Evolutionary conservation across 805 yeast genomes (phyloP).

Genomic region (Cyberlindnera samutprakarnensis): DNA sequence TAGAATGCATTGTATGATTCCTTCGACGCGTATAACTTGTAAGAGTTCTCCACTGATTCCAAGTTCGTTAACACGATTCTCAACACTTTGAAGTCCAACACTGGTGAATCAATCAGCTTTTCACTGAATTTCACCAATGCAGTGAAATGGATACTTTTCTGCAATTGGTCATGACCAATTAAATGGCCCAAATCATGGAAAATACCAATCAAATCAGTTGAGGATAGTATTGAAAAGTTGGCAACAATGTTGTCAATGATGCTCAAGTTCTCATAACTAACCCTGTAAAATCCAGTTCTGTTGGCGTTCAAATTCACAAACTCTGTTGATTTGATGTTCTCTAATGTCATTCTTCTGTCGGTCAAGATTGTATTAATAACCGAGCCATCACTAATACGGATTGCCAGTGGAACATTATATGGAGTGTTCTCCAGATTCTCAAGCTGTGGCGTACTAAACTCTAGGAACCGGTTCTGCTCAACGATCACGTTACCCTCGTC

Average conservation of each 20-base stretch:
- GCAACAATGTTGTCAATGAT: conserved; percentile 22
- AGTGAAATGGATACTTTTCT: conserved; percentile 19
- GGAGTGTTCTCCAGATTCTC: conserved; percentile 47
- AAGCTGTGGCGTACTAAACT: conserved; percentile 18
- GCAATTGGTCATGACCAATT: conserved; percentile 24
- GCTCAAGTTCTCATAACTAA: conserved; percentile 32
- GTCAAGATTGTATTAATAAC: conserved; percentile 33
- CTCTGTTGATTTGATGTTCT: conserved; percentile 16
- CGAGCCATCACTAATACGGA: conserved; percentile 30
- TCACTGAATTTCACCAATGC: conserved; percentile 23
- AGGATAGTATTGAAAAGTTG: conserved; percentile 17
- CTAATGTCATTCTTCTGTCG: conserved; percentile 29
- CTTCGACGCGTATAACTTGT: conserved; percentile 9
- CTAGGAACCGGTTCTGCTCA: conserved; percentile 32
- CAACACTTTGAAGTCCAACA: conserved; percentile 20
- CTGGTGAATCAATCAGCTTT: conserved; percentile 5
- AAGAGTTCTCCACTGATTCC: conserved; percentile 16
- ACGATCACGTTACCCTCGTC: conserved; percentile 25
- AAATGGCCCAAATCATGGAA: conserved; percentile 26
- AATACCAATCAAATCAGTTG: conserved; percentile 23
- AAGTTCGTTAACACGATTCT: conserved; percentile 22
- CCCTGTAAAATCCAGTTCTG: conserved; percentile 40
- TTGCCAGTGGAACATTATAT: conserved; percentile 52
- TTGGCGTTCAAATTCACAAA: conserved; percentile 37
- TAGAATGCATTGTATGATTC: conserved; percentile 5